Evolutionary conservation across 305 asterid species (phyloP).

Genomic region (Fraxinus albicans): DNA sequence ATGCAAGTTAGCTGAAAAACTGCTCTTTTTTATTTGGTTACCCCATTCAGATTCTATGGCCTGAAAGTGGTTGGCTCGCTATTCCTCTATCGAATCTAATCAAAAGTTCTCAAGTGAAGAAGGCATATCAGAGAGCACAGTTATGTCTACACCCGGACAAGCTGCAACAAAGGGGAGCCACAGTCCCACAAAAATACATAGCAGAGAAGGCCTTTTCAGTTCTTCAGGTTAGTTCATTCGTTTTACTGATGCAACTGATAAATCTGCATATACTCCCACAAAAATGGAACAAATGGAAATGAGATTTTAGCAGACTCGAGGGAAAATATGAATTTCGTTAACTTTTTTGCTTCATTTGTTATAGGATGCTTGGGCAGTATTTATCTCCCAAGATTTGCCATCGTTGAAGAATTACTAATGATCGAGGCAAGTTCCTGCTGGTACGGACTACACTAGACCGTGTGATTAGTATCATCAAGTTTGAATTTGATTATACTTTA

Average conservation of each 20-base stretch:
- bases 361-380: constrained; percentile 72
- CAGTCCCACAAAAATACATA: constrained; percentile 56
- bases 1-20: background rate
- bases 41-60: constrained; percentile 61
- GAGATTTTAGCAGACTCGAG: background rate
- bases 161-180: constrained; percentile 80
- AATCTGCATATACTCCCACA: background rate
- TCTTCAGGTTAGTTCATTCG: constrained; percentile 54
- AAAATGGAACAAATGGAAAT: background rate
- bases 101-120: constrained; percentile 60
- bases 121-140: constrained; percentile 79
- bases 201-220: constrained; percentile 65
- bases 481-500: background rate
- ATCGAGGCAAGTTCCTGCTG: background rate
- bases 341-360: constrained; percentile 11
- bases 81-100: constrained; percentile 40
- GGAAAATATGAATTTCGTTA: background rate
- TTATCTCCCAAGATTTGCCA: constrained; percentile 42
- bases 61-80: constrained; percentile 61
- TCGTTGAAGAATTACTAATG: constrained; percentile 19
- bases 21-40: background rate
- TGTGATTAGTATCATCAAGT: background rate
- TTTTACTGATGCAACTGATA: background rate
- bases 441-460: background rate
- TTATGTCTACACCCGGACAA: constrained; percentile 83